phyloP scores from a whole-genome alignment of 108 stramenopile species.

The Tribonema minus region DNA sequence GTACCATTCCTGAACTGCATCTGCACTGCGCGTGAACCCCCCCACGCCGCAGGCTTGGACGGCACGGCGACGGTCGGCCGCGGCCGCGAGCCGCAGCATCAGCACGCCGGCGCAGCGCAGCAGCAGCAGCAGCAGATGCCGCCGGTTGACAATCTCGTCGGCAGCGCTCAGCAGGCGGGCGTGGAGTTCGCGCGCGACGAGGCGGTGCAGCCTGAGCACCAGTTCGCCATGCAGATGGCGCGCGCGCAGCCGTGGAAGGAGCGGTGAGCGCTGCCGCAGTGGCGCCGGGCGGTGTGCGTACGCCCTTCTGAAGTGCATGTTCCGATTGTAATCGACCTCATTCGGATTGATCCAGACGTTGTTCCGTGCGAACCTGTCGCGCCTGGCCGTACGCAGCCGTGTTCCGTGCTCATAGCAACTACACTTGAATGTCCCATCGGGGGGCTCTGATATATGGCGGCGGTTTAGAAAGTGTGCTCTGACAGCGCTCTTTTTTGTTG shows the following conservation, averaged over 20 bases:
- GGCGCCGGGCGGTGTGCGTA: neutral
- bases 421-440: no score
- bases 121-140: slow-evolving; percentile 1
- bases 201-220: slow-evolving; percentile 28
- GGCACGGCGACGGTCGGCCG: neutral
- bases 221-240: slow-evolving; percentile 46
- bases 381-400: no score
- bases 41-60: neutral
- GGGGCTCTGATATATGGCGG: no score
- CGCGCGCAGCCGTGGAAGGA: slow-evolving; percentile 36
- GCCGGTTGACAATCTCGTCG: no score
- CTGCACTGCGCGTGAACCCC: neutral
- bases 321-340: no score
- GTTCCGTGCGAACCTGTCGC: no score
- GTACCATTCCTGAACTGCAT: no score
- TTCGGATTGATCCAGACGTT: no score
- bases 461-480: no score
- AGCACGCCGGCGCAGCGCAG: slow-evolving; percentile 9
- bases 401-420: no score
- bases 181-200: neutral
- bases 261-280: neutral
- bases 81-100: neutral
- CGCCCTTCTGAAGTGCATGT: neutral
- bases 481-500: no score
- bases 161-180: no score